Conservation (phyloP, 148 eudicot species). For the Nepenthes mirabilis region DNA sequence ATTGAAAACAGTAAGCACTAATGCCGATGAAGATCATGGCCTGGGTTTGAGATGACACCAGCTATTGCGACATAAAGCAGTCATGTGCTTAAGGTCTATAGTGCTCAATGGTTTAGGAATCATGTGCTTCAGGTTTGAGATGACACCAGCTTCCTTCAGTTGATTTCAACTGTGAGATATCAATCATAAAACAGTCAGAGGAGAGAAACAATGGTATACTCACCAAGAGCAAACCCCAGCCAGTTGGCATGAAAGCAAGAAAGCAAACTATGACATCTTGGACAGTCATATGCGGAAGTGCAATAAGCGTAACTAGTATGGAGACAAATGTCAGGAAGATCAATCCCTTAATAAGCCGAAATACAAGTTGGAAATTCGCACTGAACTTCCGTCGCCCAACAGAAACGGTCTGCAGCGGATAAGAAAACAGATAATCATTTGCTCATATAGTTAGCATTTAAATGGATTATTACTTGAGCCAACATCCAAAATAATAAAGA, state of each 20-base stretch:
- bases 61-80: too few species aligned
- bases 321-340: slow-evolving; percentile 29
- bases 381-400: slow-evolving; percentile 37
- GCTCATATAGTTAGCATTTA: not conserved
- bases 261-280: slow-evolving; percentile 73
- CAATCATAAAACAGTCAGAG: not conserved
- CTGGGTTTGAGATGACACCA: too few species aligned
- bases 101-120: not conserved
- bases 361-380: slow-evolving; percentile 39
- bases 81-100: not conserved
- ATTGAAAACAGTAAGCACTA: too few species aligned
- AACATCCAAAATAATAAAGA: too few species aligned
- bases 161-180: not conserved
- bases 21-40: too few species aligned
- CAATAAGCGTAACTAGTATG: slow-evolving; percentile 43
- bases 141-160: not conserved
- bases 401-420: slow-evolving; percentile 20
- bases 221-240: slow-evolving; percentile 48
- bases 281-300: slow-evolving; percentile 49
- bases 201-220: slow-evolving; percentile 4
- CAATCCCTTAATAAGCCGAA: slow-evolving; percentile 32
- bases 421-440: not conserved
- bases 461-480: too few species aligned
- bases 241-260: slow-evolving; percentile 96
- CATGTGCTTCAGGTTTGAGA: not conserved